Conservation (phyloP, 768 basidiomycete species). For the Boletus edulis region DNA sequence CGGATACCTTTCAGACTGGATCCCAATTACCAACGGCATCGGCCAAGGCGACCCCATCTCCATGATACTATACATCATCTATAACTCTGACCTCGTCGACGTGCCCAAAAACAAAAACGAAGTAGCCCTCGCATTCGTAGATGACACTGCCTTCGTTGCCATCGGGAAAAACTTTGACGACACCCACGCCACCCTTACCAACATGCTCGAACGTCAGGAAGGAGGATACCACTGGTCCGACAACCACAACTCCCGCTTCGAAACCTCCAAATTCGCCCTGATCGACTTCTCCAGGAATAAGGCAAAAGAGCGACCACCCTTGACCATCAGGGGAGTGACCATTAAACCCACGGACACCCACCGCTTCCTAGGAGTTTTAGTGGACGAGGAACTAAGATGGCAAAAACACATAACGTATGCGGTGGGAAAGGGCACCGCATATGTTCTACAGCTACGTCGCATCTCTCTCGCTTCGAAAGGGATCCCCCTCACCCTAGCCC, state of each 20-base stretch:
- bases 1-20: constrained; percentile 17
- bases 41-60: constrained; percentile 35
- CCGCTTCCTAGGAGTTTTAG: background rate
- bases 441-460: background rate
- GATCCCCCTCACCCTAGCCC: background rate
- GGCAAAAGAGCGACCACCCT: background rate
- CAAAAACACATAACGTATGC: background rate
- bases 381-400: background rate
- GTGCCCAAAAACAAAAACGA: constrained; percentile 6
- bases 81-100: constrained; percentile 26
- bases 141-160: constrained; percentile 29
- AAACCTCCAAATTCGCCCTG: constrained; percentile 20
- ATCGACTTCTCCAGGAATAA: constrained; percentile 6
- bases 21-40: constrained; percentile 20
- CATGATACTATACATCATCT: constrained; percentile 31
- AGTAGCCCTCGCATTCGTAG: constrained; percentile 27
- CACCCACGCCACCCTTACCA: constrained; percentile 14
- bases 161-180: constrained; percentile 20
- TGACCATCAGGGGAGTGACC: background rate
- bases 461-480: background rate
- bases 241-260: constrained; percentile 23
- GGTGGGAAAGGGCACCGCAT: background rate
- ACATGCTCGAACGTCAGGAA: constrained; percentile 23
- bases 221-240: constrained; percentile 19
- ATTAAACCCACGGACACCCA: background rate